Evolutionary conservation across 306 rosid genomes (phyloP), one percentile per base, ranked within the genome.

Genomic region (Abrus precatorius): DNA sequence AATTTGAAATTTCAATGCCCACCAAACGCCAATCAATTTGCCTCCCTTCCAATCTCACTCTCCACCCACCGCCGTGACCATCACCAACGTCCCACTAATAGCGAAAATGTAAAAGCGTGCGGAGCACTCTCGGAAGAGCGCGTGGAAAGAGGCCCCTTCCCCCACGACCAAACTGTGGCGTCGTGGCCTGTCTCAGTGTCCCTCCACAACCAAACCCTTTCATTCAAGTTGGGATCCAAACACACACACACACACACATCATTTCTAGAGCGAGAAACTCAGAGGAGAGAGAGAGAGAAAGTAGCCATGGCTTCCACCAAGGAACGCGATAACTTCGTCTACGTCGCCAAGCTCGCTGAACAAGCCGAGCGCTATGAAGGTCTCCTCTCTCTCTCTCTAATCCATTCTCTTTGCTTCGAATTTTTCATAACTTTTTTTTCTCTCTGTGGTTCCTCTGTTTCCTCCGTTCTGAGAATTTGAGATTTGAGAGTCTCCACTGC

Each of bases 311-410:
- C 91, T 0, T 80, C 84, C 83, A 30, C 84, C 60, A 81, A 81
- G 20, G 83, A 89, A 74, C 84, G 90, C 10, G 91, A 90, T 64
- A 88, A 40, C 85, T 77, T 71, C 72, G 88, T 90, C 76, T 90
- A 90, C 87, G 56, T 52, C 60, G 94, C 93, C 44, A 90, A 90
- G 87, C 90, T 90, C 34, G 88, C 91, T n/a, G 92, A 90, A 69
- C 92, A 90, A 71, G 93, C 93, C 38, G 93, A 90, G 72, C 93
- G 93, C 84, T 88, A 90, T 61, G 93, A 90, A 47, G 87, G 85
- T 87, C 3, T 41, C 5, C 27, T 48, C 5, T 13, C 63, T 52
- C 20, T 61, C 36, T 54, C 33, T 48, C n/a, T 9, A 6, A 1
- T 8, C 77, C 33, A 2, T 60, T 0, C 55, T 28, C 9, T 6